Conservation (phyloP, 2,329 filamentous ascomycete genomes). For the Diplodia scrobiculata region DNA sequence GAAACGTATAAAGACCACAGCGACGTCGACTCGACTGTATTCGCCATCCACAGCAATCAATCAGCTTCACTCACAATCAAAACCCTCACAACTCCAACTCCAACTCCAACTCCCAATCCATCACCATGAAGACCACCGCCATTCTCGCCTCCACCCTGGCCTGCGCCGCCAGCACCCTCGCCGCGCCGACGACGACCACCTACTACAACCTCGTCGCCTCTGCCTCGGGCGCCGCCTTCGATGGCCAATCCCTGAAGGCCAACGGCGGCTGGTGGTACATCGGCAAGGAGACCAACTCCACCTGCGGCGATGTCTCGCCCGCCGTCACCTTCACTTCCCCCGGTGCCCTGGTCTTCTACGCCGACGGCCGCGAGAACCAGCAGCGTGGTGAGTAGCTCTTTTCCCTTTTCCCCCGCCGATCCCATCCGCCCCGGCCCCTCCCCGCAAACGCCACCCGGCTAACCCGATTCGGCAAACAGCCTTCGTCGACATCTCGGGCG, state of each 20-base stretch:
- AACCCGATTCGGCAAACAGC: background rate
- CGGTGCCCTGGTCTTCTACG: background rate
- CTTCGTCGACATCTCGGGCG: slow-evolving; percentile 15
- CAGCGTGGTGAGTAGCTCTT: background rate
- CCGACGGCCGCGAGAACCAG: slow-evolving; percentile 10
- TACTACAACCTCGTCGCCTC: slow-evolving; percentile 4
- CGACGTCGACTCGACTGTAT: background rate
- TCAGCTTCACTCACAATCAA: background rate
- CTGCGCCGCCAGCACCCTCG: background rate
- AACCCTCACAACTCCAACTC: background rate
- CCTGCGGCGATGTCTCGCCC: slow-evolving; percentile 11
- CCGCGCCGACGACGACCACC: background rate
- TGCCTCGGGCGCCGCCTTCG: background rate
- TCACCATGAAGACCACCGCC: slow-evolving; percentile 16
- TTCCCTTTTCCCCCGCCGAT: too few species aligned
- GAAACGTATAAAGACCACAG: background rate
- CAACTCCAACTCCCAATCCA: background rate
- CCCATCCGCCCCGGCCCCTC: too few species aligned
- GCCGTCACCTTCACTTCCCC: background rate
- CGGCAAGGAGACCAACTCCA: slow-evolving; percentile 7
- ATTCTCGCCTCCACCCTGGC: slow-evolving; percentile 8
- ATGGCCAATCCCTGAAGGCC: slow-evolving; percentile 1
- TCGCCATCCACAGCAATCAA: slow-evolving; percentile 7
- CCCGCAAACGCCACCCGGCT: too few species aligned
- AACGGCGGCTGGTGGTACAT: slow-evolving; percentile 13